phyloP scores from a whole-genome alignment of 1,284 basidiomycete genomes.

The Ganoderma boninense region DNA sequence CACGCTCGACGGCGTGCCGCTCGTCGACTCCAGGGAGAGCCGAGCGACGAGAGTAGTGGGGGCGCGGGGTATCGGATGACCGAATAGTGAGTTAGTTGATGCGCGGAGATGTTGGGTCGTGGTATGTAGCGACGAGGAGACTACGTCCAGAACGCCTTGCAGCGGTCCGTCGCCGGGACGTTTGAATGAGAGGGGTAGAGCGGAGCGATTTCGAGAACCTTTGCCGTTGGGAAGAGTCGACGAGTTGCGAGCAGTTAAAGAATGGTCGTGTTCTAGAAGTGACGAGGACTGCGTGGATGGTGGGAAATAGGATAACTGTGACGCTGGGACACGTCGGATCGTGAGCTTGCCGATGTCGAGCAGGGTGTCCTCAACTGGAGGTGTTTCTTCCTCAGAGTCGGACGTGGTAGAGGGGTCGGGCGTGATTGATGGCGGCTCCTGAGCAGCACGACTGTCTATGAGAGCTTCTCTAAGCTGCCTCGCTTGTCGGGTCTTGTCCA shows the following conservation, averaged over 20 bases:
- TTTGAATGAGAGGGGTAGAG: conserved; percentile 18
- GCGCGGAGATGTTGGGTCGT: conserved; percentile 25
- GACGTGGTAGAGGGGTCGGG: conserved; percentile 9
- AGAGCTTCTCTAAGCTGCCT: conserved; percentile 35
- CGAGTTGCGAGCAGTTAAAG: conserved; percentile 1
- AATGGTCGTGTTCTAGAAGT: conserved; percentile 6
- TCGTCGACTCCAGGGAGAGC: conserved; percentile 40
- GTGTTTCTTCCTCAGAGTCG: background rate
- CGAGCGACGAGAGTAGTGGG: conserved; percentile 33
- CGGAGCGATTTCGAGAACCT: conserved; percentile 10
- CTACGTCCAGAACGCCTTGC: conserved; percentile 26
- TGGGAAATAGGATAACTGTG: conserved; percentile 43
- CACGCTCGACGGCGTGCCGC: conserved; percentile 39
- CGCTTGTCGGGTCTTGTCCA: conserved; percentile 50
- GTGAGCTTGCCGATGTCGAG: conserved; percentile 28
- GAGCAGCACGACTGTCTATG: conserved; percentile 10
- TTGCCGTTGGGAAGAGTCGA: conserved; percentile 20
- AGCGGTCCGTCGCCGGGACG: conserved; percentile 18
- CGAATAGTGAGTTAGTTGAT: conserved; percentile 32
- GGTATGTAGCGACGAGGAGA: conserved; percentile 26
- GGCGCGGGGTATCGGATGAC: conserved; percentile 27
- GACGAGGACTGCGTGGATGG: conserved; percentile 30
- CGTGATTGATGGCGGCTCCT: background rate
- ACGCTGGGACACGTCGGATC: conserved; percentile 40
- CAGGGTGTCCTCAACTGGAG: background rate